Base-by-base conservation (phyloP, 1,284 basidiomycete species). In the Ganoderma lingzhi region DNA sequence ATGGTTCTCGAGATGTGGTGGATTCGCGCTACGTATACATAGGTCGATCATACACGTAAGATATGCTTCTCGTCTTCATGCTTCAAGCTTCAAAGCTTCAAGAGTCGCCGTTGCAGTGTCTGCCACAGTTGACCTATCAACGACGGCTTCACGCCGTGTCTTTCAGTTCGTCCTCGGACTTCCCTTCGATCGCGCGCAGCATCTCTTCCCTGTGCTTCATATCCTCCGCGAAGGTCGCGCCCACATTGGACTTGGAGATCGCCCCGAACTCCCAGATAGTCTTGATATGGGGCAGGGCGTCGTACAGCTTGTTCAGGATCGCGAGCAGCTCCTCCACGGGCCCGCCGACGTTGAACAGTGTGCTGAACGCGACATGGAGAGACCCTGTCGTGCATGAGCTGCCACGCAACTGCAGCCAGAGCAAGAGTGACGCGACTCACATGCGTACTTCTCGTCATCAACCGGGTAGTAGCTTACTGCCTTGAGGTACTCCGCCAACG, bases 371-470 rank as follows among this genome's bases (percentile, higher is more conserved):
- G 32, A 23, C 8, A 12, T 63, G 62, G 32, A 63, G 42, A 19
- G 10, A 51, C 62, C 42, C 62, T 63, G 23, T 45, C 8, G 32
- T 14, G 42, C 10, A 17, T 15, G 15, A 51, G 15, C 23, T 6
- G 14, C 15, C 39, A 15, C 19, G 39, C 39, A 14, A 10, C 28
- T 51, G 9, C 6, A 14, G 28, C 30, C 6, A 41, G 23, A 12
- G 14, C 3, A 17, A 3, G 44, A 28, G 14, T 6, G 10, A 3
- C n/a, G 19, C 9, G 6, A 51, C 62, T 32, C n/a, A 63, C 62
- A 30, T 23, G 32, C 30, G 63, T 79, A 76, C 2, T 76, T 72
- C 69, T 83, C 81, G 59, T 84, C 82, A 70, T 84, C 82, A 2
- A 72, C 64, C 0, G 80, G 80, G 60, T 74, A 80, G 1, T 65